phyloP scores from a whole-genome alignment of 1,139 yeast genomes.

The Debaryomycetaceae sp. region DNA sequence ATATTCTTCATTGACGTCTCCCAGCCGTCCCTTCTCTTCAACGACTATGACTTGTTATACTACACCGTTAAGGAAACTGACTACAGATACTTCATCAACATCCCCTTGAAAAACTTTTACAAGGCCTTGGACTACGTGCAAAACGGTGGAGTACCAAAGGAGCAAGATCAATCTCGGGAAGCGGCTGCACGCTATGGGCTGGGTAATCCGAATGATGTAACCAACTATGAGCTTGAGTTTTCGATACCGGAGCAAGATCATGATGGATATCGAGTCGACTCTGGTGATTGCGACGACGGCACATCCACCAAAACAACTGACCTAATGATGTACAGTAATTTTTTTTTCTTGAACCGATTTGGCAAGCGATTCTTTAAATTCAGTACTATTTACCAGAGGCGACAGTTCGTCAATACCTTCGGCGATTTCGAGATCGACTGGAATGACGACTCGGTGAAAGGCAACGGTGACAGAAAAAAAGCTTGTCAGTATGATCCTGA shows the following conservation, averaged over 20 bases:
- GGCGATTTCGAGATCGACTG: conserved; percentile 40
- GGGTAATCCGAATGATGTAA: conserved; percentile 6
- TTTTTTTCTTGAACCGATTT: conserved; percentile 32
- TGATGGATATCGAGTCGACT: not conserved
- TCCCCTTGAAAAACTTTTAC: conserved; percentile 40
- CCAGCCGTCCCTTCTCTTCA: conserved; percentile 39
- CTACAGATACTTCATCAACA: conserved; percentile 37
- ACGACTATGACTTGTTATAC: conserved; percentile 40
- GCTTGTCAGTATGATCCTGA: conserved; percentile 32
- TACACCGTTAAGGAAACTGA: conserved; percentile 41
- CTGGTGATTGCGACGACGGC: not conserved
- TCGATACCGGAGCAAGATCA: conserved; percentile 6
- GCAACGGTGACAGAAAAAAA: conserved; percentile 9
- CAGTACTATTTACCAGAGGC: conserved; percentile 42
- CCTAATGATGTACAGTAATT: conserved; percentile 22
- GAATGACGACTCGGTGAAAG: conserved; percentile 15
- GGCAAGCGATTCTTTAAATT: conserved; percentile 42
- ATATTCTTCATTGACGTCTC: conserved; percentile 56
- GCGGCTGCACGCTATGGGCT: conserved; percentile 4
- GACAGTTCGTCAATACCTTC: conserved; percentile 43
- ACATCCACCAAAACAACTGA: conserved; percentile 5
- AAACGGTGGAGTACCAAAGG: conserved; percentile 9
- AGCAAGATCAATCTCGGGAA: conserved; percentile 4
- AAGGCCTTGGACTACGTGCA: conserved; percentile 32
- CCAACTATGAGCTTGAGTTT: conserved; percentile 6